phyloP scores from a whole-genome alignment of 208 protist species.

The Strigomonas culicis region DNA sequence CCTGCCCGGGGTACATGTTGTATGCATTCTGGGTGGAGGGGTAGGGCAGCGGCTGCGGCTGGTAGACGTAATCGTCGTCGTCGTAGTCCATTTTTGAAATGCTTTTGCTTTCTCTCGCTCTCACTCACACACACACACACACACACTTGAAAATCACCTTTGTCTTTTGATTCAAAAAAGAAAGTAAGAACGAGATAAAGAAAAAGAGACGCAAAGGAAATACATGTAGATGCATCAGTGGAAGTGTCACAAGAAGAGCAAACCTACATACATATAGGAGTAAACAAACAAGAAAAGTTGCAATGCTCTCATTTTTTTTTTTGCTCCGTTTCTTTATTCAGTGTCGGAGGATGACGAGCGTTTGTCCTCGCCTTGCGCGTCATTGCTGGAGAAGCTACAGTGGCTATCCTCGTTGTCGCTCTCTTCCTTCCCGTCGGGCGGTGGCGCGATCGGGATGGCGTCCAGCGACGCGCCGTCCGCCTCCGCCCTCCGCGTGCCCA shows the following conservation, averaged over 20 bases:
- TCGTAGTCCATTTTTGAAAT: conserved; percentile 9
- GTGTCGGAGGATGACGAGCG: no score
- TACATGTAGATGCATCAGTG: neutral
- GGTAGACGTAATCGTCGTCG: conserved; percentile 1
- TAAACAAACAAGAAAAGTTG: neutral
- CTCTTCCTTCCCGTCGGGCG: neutral
- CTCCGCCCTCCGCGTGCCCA: neutral
- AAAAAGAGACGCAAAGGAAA: neutral
- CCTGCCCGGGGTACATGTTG: neutral
- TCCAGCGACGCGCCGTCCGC: conserved; percentile 10
- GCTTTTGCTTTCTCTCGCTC: neutral
- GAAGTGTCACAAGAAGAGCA: neutral
- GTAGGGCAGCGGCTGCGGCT: neutral
- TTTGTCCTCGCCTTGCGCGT: no score
- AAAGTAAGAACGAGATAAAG: neutral
- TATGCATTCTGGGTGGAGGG: neutral
- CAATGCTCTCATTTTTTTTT: neutral
- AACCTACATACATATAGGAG: neutral
- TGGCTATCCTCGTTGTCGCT: neutral
- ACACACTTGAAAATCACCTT: neutral
- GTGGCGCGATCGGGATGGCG: conserved; percentile 15
- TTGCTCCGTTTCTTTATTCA: no score
- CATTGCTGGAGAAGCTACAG: no score
- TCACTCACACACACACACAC: neutral
- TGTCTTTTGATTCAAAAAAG: neutral